phyloP scores from a whole-genome alignment of 2,329 filamentous ascomycete species.

The Samsoniella hepiali region DNA sequence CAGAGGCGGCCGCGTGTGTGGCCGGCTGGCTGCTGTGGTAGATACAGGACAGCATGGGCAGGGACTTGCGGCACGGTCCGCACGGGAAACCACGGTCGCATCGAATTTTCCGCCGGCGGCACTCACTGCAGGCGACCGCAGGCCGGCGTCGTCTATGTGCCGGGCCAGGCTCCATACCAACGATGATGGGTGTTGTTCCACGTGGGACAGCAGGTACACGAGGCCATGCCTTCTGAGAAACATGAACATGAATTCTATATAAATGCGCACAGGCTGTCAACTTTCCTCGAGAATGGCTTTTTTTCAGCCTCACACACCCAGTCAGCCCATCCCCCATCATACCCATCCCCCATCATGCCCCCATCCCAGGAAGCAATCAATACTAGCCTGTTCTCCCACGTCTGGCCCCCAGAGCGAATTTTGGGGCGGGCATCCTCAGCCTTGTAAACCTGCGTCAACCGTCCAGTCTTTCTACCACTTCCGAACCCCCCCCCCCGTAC shows the following conservation, averaged over 20 bases:
- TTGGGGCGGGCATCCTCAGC: neutral
- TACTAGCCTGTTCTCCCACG: neutral
- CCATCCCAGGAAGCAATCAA: neutral
- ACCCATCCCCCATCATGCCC: neutral
- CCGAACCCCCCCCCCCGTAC: no score
- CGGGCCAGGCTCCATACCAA: constrained; percentile 21
- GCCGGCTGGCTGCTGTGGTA: constrained; percentile 19
- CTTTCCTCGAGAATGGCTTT: no score
- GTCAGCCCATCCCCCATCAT: neutral
- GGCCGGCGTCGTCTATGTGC: constrained; percentile 21
- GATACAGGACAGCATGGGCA: constrained; percentile 19
- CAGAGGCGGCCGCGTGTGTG: neutral
- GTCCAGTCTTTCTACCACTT: neutral
- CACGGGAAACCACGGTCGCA: constrained; percentile 22
- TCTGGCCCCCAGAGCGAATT: neutral
- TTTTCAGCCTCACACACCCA: neutral
- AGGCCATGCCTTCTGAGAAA: neutral
- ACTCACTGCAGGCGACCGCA: constrained; percentile 22
- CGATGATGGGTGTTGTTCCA: neutral
- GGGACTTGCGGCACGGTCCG: constrained; percentile 22
- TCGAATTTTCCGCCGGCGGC: constrained; percentile 22
- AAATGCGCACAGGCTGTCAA: neutral
- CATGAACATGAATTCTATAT: neutral
- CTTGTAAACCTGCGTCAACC: neutral
- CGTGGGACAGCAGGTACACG: no score